phyloP scores from a whole-genome alignment of 495 filamentous ascomycete species.

The Aspergillus bertholletiae region DNA sequence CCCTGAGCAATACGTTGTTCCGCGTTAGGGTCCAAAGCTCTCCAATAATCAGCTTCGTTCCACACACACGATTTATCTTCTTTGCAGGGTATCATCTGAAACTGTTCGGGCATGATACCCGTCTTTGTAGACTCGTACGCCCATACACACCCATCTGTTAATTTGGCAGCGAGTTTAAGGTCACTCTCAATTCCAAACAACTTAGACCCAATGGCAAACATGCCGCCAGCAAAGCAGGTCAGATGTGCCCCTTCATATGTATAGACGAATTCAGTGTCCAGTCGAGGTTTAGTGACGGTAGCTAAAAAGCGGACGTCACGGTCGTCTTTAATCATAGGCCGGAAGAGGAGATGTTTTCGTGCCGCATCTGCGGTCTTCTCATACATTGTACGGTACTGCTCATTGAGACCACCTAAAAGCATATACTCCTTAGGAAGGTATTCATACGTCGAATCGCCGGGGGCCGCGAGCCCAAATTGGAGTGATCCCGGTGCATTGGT shows the following conservation, averaged over 20 bases:
- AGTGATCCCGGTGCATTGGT: conserved; percentile 15
- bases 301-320: conserved; percentile 73
- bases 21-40: conserved; percentile 51
- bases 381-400: conserved; percentile 83
- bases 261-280: conserved; percentile 30
- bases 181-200: conserved; percentile 78
- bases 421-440: conserved; percentile 80
- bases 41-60: conserved; percentile 65
- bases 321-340: conserved; percentile 73
- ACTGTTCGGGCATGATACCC: conserved; percentile 88
- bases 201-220: conserved; percentile 87
- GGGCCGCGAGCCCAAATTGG: conserved; percentile 72
- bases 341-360: conserved; percentile 75
- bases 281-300: conserved; percentile 42
- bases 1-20: conserved; percentile 27
- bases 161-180: conserved; percentile 73
- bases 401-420: conserved; percentile 76
- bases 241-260: conserved; percentile 70
- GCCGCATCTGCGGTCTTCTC: conserved; percentile 64
- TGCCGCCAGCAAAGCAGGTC: conserved; percentile 88
- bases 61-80: conserved; percentile 64
- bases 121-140: conserved; percentile 76
- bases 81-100: conserved; percentile 64
- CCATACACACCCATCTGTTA: conserved; percentile 94
- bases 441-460: conserved; percentile 90